Base-by-base conservation (phyloP, 805 yeast genomes). In the Pichia cabralensis region DNA sequence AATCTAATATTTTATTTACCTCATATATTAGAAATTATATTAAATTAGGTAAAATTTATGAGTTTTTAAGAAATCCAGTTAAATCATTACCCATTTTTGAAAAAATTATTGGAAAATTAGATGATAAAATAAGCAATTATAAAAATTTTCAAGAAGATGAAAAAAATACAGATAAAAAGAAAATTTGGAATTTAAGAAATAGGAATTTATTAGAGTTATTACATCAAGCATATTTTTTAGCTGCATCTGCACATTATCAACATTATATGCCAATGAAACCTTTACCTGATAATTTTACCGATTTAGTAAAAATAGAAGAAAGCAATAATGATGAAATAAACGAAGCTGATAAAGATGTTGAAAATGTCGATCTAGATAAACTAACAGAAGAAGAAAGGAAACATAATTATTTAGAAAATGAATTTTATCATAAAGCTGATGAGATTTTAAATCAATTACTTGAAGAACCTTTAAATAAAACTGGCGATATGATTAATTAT, bases 211-310 rank as follows among this genome's bases (percentile, higher is more conserved):
- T 67, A 22, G 80, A 83, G 33, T 48, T 74, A 9, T 56, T 83
- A 12, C 96, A 92, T 52, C 76, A 88, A 33, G 67, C 79, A 28
- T 80, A 73, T 49, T 89, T 88, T 49, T 72, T 85, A 41, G 61
- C 81, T 18, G 96, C 84, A 0, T 74, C 86, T 2, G 71, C 81
- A 0, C 72, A 80, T 48, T 82, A 67, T 43, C 88, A 80, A 45
- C 50, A 64, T 22, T 62, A 64, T 28, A 49, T 59, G 10, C 67
- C 64, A 7, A 54, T 56, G 47, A 45, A 49, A 15, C 50, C 50
- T 4, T 38, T 56, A 26, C 53, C 56, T 9, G 55, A 56, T 28
- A 48, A 43, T 6, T 54, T 56, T 38, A 57, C 59, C 26, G 56
- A 54, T 20, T 44, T 53, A 15, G 42, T 51, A 30, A 28, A 33